These are phyloP conservation scores for Fomes fomentarius DNA, from an alignment of 1,284 basidiomycete genomes.

Conservation along the genomic window DNA sequence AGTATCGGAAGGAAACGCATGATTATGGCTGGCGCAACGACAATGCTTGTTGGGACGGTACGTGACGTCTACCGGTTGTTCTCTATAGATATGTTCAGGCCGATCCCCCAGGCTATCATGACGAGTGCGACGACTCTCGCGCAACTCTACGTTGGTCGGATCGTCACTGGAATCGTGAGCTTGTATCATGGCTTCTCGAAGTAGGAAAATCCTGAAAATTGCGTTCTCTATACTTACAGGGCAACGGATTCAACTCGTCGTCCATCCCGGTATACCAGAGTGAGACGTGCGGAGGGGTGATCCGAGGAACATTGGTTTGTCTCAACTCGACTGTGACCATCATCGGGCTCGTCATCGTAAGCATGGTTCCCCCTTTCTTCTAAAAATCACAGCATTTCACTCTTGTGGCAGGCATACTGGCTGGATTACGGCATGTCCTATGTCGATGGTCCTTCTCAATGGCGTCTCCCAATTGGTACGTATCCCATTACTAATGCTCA, in stretches of 20 bases:
- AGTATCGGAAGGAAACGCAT: constrained; percentile 44
- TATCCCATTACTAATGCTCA: not conserved
- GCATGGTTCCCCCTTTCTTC: not conserved
- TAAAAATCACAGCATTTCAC: not conserved
- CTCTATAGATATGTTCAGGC: too few species aligned
- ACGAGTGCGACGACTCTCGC: constrained; percentile 39
- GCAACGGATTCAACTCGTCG: constrained; percentile 24
- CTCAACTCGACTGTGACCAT: constrained; percentile 29
- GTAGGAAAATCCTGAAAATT: not conserved
- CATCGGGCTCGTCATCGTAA: constrained; percentile 23
- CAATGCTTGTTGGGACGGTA: constrained; percentile 44
- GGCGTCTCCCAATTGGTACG: constrained; percentile 44
- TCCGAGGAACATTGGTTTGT: constrained; percentile 26
- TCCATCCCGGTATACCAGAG: constrained; percentile 30
- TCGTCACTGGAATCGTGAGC: constrained; percentile 52
- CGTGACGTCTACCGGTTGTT: constrained; percentile 20
- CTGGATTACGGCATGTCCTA: constrained; percentile 48
- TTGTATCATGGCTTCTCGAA: not conserved
- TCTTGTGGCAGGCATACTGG: constrained; percentile 42
- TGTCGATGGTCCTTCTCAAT: constrained; percentile 40
- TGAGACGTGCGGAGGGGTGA: constrained; percentile 25
- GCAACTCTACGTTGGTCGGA: constrained; percentile 53
- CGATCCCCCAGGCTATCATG: constrained; percentile 23
- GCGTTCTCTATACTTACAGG: constrained; percentile 6
- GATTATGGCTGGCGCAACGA: constrained; percentile 44